Percentiles rank a stretch among this genome's conserved stretches.
These are phyloP conservation scores for Coniosporium apollinis DNA, from an alignment of 495 filamentous ascomycete species.

Conservation along the genomic window DNA sequence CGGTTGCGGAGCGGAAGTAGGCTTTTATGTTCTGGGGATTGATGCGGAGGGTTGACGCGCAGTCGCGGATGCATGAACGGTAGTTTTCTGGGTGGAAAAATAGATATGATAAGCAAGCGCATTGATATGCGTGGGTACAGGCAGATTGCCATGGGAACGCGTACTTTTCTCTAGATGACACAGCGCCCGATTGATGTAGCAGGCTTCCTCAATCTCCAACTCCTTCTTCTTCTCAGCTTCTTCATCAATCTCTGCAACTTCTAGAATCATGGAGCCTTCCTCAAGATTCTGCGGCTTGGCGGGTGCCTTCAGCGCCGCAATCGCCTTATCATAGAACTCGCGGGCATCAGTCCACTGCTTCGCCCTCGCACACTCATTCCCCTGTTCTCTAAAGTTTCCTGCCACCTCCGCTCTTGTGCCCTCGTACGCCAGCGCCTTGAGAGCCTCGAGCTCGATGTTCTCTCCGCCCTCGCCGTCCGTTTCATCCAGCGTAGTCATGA, in stretches of 20 bases:
- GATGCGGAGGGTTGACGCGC: slow-evolving; percentile 58
- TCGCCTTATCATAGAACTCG: slow-evolving; percentile 77
- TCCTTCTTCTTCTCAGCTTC: slow-evolving; percentile 38
- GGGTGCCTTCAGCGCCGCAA: slow-evolving; percentile 47
- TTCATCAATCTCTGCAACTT: slow-evolving; percentile 25
- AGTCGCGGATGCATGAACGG: slow-evolving; percentile 65
- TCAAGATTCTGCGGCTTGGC: slow-evolving; percentile 20
- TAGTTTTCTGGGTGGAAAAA: slow-evolving; percentile 46
- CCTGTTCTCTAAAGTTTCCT: slow-evolving; percentile 64
- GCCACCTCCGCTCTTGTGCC: slow-evolving; percentile 71
- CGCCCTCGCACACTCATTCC: slow-evolving; percentile 68
- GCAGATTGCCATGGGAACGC: too few species aligned
- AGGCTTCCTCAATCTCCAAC: slow-evolving; percentile 47
- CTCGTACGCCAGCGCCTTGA: slow-evolving; percentile 82
- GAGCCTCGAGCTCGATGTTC: slow-evolving; percentile 66
- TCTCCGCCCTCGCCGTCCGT: slow-evolving; percentile 33
- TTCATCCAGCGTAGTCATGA: slow-evolving; percentile 85
- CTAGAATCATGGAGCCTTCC: slow-evolving; percentile 25
- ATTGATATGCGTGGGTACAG: too few species aligned
- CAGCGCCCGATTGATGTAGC: slow-evolving; percentile 70
- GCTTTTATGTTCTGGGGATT: slow-evolving; percentile 74
- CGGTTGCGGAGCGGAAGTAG: slow-evolving; percentile 63
- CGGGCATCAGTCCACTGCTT: slow-evolving; percentile 69
- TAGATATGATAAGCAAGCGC: too few species aligned
- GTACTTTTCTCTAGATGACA: slow-evolving; percentile 64